phyloP scores from a whole-genome alignment of 306 rosid species.

The Comarum palustre region DNA sequence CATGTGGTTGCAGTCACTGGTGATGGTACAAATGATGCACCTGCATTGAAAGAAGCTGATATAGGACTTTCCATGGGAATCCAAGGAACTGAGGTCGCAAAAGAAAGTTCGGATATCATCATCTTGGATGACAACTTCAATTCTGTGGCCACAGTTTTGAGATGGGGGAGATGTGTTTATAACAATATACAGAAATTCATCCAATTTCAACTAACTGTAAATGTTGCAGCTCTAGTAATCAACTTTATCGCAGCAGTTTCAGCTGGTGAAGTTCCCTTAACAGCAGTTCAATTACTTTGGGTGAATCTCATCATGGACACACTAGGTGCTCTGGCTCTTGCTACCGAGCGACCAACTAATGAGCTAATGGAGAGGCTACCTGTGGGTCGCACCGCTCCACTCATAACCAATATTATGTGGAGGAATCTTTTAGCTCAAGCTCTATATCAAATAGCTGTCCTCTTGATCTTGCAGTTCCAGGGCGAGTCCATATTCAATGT shows the following conservation, averaged over 20 bases:
- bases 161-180: slow-evolving; percentile 87
- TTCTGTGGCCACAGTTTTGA: slow-evolving; percentile 72
- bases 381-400: slow-evolving; percentile 75
- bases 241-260: slow-evolving; percentile 91
- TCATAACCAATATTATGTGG: slow-evolving; percentile 86
- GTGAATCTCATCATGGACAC: slow-evolving; percentile 93
- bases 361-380: slow-evolving; percentile 73
- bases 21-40: slow-evolving; percentile 88
- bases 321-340: slow-evolving; percentile 82
- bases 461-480: slow-evolving; percentile 61
- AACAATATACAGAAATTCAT: slow-evolving; percentile 89
- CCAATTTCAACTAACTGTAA: slow-evolving; percentile 81
- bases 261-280: slow-evolving; percentile 76
- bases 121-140: slow-evolving; percentile 79
- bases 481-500: slow-evolving; percentile 60
- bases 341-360: slow-evolving; percentile 76
- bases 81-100: slow-evolving; percentile 92
- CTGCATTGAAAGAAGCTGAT: slow-evolving; percentile 86
- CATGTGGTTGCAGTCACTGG: slow-evolving; percentile 91
- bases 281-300: slow-evolving; percentile 81
- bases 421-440: slow-evolving; percentile 80
- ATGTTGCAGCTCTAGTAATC: slow-evolving; percentile 84
- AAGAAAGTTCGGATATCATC: slow-evolving; percentile 85
- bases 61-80: slow-evolving; percentile 91
- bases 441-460: slow-evolving; percentile 59